Conservation (phyloP, 2,329 filamentous ascomycete genomes). For the Claviceps africana region DNA sequence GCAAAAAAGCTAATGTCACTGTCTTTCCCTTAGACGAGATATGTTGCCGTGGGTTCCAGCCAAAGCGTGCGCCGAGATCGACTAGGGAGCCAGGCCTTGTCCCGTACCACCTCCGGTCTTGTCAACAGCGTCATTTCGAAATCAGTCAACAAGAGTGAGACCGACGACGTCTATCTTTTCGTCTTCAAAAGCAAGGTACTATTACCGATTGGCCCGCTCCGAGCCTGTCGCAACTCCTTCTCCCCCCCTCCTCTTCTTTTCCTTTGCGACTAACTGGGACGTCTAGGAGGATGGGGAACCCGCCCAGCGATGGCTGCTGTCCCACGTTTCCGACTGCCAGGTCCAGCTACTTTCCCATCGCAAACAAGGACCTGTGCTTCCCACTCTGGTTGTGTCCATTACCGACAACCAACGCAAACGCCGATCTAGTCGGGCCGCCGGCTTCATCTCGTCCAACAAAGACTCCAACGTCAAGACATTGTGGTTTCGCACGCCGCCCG, state of each 20-base stretch:
- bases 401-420: constrained; percentile 49
- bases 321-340: constrained; percentile 40
- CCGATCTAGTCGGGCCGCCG: constrained; percentile 48
- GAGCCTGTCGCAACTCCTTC: neutral
- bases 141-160: constrained; percentile 17
- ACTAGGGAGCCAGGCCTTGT: constrained; percentile 22
- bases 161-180: constrained; percentile 34
- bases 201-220: neutral
- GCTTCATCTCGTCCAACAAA: constrained; percentile 36
- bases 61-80: constrained; percentile 19
- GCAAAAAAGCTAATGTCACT: constrained; percentile 6
- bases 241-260: neutral
- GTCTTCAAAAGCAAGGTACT: constrained; percentile 43
- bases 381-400: constrained; percentile 45
- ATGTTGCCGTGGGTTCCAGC: constrained; percentile 38
- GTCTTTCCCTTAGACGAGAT: constrained; percentile 33
- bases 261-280: neutral
- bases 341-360: constrained; percentile 46
- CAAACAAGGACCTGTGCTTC: constrained; percentile 45
- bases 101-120: constrained; percentile 27
- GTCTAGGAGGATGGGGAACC: constrained; percentile 37
- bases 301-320: constrained; percentile 38
- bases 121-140: constrained; percentile 25
- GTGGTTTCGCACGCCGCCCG: constrained; percentile 40
- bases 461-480: constrained; percentile 35